Evolutionary conservation across 2,329 filamentous ascomycete genomes (phyloP).

Genomic region (Metarhizium brunneum): DNA sequence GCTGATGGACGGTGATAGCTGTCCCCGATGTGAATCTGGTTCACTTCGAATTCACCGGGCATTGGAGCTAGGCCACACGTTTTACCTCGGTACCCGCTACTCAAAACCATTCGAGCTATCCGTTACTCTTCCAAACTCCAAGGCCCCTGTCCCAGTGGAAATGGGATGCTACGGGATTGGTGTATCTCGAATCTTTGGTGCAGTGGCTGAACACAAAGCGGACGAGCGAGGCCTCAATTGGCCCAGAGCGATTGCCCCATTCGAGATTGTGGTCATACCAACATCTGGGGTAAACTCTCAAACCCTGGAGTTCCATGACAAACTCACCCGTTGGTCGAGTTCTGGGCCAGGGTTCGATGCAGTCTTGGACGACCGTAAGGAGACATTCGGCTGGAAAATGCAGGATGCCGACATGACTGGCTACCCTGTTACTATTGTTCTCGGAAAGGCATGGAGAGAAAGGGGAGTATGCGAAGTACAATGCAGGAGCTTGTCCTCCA

Average conservation of each 20-base stretch:
- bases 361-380: slow-evolving; percentile 64
- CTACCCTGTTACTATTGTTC: slow-evolving; percentile 72
- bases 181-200: slow-evolving; percentile 80
- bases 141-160: slow-evolving; percentile 49
- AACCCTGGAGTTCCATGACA: slow-evolving; percentile 54
- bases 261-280: slow-evolving; percentile 61
- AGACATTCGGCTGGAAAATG: slow-evolving; percentile 73
- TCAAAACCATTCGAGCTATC: slow-evolving; percentile 61
- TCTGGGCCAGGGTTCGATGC: slow-evolving; percentile 41
- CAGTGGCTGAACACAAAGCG: slow-evolving; percentile 66
- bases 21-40: slow-evolving; percentile 59
- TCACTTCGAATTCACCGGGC: slow-evolving; percentile 58
- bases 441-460: slow-evolving; percentile 62
- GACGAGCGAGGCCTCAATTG: slow-evolving; percentile 74
- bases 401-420: slow-evolving; percentile 83
- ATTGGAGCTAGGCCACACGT: slow-evolving; percentile 90
- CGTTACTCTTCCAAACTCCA: slow-evolving; percentile 33
- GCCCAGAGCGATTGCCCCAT: slow-evolving; percentile 81
- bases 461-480: slow-evolving; percentile 63
- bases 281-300: slow-evolving; percentile 35
- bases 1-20: slow-evolving; percentile 58
- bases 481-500: slow-evolving; percentile 58
- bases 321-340: slow-evolving; percentile 26
- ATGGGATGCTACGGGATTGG: slow-evolving; percentile 98
- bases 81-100: slow-evolving; percentile 86